Evolutionary conservation across 306 rosid species (phyloP).

Genomic region (Inga leiocalycina): DNA sequence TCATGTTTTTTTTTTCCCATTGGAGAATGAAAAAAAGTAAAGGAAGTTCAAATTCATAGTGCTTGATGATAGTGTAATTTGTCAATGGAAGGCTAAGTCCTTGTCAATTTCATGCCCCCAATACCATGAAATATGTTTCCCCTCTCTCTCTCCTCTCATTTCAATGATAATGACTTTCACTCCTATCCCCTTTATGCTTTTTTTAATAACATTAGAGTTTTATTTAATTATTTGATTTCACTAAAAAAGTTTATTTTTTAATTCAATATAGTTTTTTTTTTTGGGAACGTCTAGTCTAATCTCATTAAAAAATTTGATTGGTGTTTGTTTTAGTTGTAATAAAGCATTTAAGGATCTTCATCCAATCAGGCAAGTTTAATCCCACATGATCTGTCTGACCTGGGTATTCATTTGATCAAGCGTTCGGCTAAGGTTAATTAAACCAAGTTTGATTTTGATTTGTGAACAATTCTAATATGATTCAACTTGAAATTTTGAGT

Average conservation of each 20-base stretch:
- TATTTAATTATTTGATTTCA: not conserved
- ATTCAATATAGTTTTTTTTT: not conserved
- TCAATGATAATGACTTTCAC: slow-evolving; percentile 27
- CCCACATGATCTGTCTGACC: no score
- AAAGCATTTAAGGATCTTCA: not conserved
- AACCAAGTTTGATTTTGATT: no score
- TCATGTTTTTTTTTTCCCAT: slow-evolving; percentile 7
- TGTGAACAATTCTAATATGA: no score
- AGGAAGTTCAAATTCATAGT: not conserved
- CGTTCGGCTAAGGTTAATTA: no score
- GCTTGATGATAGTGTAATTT: slow-evolving; percentile 14
- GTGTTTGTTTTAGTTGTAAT: not conserved
- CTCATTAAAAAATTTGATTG: not conserved
- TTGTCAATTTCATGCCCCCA: slow-evolving; percentile 36
- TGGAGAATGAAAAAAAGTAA: not conserved
- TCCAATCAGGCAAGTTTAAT: not conserved
- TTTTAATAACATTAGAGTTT: not conserved
- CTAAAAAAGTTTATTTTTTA: not conserved
- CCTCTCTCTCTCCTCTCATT: not conserved
- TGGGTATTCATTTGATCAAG: no score
- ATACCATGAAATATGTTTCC: slow-evolving; percentile 18
- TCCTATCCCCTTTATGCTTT: not conserved
- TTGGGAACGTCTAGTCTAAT: not conserved
- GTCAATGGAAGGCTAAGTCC: not conserved
- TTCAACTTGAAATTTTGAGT: no score